phyloP scores from a whole-genome alignment of 805 yeast genomes.

The Barnettozyma siamensis region DNA sequence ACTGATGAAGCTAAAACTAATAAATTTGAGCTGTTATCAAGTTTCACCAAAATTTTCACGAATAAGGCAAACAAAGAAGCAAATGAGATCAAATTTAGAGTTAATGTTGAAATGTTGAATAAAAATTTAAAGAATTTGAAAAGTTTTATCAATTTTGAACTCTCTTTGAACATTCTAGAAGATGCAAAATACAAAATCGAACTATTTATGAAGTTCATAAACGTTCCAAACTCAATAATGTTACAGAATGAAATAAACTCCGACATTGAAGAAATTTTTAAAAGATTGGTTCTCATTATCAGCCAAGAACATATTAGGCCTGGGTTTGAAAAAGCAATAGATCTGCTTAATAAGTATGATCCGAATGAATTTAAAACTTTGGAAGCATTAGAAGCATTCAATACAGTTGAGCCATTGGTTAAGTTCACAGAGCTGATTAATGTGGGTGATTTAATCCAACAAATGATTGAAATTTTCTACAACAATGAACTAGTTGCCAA shows the following conservation, averaged over 20 bases:
- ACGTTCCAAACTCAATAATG: constrained; percentile 27
- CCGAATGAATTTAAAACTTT: constrained; percentile 40
- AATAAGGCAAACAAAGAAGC: constrained; percentile 27
- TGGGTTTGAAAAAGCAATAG: constrained; percentile 80
- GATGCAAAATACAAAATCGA: constrained; percentile 61
- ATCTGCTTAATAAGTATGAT: constrained; percentile 62
- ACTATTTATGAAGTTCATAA: constrained; percentile 45
- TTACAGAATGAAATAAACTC: constrained; percentile 21
- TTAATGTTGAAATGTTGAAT: constrained; percentile 70
- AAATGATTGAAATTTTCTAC: constrained; percentile 87
- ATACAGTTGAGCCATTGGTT: constrained; percentile 72
- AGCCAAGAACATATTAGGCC: constrained; percentile 72
- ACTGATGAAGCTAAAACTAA: constrained; percentile 26
- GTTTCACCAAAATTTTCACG: constrained; percentile 59
- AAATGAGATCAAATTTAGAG: constrained; percentile 56
- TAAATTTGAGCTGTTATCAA: constrained; percentile 54
- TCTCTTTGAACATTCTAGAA: constrained; percentile 66
- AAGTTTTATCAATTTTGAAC: constrained; percentile 71
- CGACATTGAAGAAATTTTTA: constrained; percentile 61
- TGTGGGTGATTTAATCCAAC: constrained; percentile 87
- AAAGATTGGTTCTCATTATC: constrained; percentile 53
- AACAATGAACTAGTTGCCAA: constrained; percentile 66
- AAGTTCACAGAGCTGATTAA: constrained; percentile 88
- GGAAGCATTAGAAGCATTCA: constrained; percentile 25
- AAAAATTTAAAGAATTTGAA: constrained; percentile 73